Evolutionary conservation across 345 rosid genomes (phyloP), one percentile per base, ranked within the genome.

Genomic region (Citropsis articulata): DNA sequence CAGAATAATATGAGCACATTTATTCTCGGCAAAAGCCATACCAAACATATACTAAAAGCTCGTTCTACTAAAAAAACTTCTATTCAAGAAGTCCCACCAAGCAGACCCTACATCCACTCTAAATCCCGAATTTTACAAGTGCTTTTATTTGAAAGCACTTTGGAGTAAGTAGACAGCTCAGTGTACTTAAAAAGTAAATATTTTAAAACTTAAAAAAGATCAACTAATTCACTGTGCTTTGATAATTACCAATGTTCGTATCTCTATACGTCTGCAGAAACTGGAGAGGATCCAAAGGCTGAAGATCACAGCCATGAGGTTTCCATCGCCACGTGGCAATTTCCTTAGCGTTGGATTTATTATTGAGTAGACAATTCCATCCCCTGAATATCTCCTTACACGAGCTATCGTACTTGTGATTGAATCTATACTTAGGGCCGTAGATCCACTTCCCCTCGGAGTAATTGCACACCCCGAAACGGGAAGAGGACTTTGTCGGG

Each of bases 371-470:
- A 77, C 98, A 95, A 61, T 93, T 95, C 99, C 99, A 95, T 18
- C 99, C 99, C 78, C 91, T 93, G 88, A 90, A 95, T 71, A 95
- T 93, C 88, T 93, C 99, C 83, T 91, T 95, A 59, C 99, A 95
- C 48, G 84, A 84, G 28, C 83, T 72, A 28, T 86, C 93, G 67
- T 93, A 95, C 71, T 84, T 84, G 0, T 28, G 56, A 6, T 61
- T 50, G 80, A 84, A 77, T 77, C 73, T 80, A 40, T 33, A 72
- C 53, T 79, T 79, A 8, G 90, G 83, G 38, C 89, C 86, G 90
- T 92, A 86, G 87, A 93, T 84, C 98, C 98, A 95, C 0, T 91
- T 84, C 9, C 99, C 99, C 22, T 79, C 86, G 31, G 97, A 71
- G 89, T 81, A 87, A 79, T 90, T 83, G 87, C 99, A 95, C 25